These are phyloP conservation scores for Cystoisospora suis DNA, from an alignment of 169 alveolate genomes.

Conservation along the genomic window DNA sequence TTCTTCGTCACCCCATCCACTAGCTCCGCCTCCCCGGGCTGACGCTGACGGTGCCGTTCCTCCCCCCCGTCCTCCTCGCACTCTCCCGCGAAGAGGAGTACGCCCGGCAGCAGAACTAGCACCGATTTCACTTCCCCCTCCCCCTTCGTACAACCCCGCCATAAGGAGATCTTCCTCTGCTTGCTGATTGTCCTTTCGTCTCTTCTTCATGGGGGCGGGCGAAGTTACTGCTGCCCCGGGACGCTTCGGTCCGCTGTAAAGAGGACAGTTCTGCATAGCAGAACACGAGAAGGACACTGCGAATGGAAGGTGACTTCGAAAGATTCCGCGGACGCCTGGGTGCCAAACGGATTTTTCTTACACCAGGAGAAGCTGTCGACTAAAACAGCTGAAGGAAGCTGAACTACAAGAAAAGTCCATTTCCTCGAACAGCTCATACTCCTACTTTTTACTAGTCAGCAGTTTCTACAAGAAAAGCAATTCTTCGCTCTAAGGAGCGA, in stretches of 20 bases:
- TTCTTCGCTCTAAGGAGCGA: not conserved
- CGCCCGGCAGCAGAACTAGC: not conserved
- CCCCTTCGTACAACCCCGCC: not conserved
- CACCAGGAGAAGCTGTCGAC: too few species aligned
- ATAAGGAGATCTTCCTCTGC: not conserved
- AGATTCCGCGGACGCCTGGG: too few species aligned
- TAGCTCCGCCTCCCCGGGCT: not conserved
- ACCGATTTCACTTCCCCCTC: not conserved
- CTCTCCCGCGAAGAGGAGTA: not conserved
- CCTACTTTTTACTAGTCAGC: too few species aligned
- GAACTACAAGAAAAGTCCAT: too few species aligned
- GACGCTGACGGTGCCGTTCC: not conserved
- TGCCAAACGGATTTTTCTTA: too few species aligned
- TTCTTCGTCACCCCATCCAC: not conserved
- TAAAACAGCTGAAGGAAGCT: not conserved
- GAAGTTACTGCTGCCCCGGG: slow-evolving; percentile 33
- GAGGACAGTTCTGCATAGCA: slow-evolving; percentile 64
- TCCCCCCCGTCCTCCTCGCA: not conserved
- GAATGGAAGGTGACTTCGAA: too few species aligned
- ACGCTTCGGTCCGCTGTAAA: slow-evolving; percentile 67
- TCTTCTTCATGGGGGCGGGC: slow-evolving; percentile 35
- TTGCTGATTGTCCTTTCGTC: slow-evolving; percentile 25
- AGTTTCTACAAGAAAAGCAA: not conserved
- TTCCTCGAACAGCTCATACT: too few species aligned
- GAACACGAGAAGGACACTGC: not conserved